Conservation (phyloP, 164 flowering plant genomes). For the Liquidambar formosana region DNA sequence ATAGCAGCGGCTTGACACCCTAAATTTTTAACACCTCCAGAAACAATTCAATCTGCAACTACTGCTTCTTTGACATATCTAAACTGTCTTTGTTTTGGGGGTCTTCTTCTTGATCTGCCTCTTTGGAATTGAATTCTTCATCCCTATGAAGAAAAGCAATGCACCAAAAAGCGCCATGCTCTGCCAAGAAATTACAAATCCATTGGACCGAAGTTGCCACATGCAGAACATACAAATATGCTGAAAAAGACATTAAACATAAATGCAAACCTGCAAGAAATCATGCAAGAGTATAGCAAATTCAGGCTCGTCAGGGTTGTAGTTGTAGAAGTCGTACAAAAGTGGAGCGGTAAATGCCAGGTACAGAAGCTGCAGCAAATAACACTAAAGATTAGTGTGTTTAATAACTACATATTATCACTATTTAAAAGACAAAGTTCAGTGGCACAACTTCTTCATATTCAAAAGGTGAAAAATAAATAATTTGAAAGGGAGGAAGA, state of each 20-base stretch:
- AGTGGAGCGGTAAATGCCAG: conserved; percentile 32
- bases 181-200: conserved; percentile 24
- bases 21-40: background rate
- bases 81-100: conserved; percentile 38
- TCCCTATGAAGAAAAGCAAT: conserved; percentile 47
- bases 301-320: conserved; percentile 14
- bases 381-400: background rate
- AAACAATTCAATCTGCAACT: conserved; percentile 4
- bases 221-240: background rate
- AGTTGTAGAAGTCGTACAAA: conserved; percentile 47
- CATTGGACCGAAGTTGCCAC: background rate
- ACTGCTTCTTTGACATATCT: conserved; percentile 2
- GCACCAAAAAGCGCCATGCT: conserved; percentile 47
- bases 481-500: background rate
- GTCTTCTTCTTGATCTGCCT: conserved; percentile 42
- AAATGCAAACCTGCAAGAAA: conserved; percentile 37
- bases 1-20: background rate
- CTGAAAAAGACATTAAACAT: background rate
- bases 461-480: background rate
- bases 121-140: conserved; percentile 47
- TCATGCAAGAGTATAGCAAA: conserved; percentile 20
- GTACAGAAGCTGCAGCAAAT: conserved; percentile 23
- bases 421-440: background rate
- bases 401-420: background rate
- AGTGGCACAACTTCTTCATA: background rate